Evolutionary conservation across 345 rosid genomes (phyloP), one percentile per base, ranked within the genome.

Genomic region (Erucastrum elatum): DNA sequence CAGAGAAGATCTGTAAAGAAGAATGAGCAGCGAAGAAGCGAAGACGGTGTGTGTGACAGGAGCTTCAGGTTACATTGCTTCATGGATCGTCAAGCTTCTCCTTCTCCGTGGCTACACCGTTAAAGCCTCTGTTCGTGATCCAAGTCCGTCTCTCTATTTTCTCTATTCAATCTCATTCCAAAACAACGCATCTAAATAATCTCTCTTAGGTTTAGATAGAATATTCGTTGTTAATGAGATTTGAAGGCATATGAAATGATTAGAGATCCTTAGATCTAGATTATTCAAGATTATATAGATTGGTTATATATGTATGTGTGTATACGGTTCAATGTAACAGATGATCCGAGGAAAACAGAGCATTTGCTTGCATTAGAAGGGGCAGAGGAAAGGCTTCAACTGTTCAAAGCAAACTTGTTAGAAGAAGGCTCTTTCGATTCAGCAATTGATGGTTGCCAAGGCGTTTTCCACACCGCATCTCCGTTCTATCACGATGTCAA

Each of bases 21-120:
- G 46, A 71, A 88, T 88, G 93, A 87, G 85, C 81, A 41, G 74
- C 70, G 84, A 77, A 75, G 92, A 73, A 75, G 91, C 88, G 15
- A 85, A 92, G 81, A 75, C 74, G 31, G 96, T 90, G 34, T 89
- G 96, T 77, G 97, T 92, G 3, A 92, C 97, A 17, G 97, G 96
- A 66, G 97, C 94, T 34, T 92, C 95, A n/a, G 93, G 97, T 68
- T 92, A 90, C 90, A 92, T 92, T 51, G 94, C 98, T 33, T 88
- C 96, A 12, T 93, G 98, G 94, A 82, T 93, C 26, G 98, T 93
- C 41, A 88, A 90, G 87, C 86, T 90, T 80, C 96, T 93, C 26
- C 98, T 93, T 59, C 76, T 73, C n/a, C 88, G 91, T 35, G 94
- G 96, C 29, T 90, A 93, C 78, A 85, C 86, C 62, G 91, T 93